Conservation (phyloP, 176 grass and related monocot species). For the Eragrostis curvula region DNA sequence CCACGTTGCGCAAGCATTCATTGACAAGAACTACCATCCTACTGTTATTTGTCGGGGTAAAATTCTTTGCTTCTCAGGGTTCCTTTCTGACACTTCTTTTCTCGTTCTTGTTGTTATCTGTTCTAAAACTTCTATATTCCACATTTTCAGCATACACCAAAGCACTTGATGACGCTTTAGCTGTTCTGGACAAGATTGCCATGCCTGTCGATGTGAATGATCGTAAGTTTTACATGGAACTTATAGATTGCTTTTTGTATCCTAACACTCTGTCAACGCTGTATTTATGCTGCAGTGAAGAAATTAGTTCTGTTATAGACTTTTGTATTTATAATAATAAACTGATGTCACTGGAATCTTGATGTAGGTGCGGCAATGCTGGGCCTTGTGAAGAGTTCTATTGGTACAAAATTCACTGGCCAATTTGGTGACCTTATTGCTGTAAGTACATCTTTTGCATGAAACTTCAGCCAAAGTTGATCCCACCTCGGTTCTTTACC, state of each 20-base stretch:
- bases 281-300: not conserved
- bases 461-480: not conserved
- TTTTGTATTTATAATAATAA: not conserved
- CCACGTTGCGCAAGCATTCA: slow-evolving; percentile 89
- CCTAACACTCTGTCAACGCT: not conserved
- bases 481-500: not conserved
- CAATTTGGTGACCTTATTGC: slow-evolving; percentile 98
- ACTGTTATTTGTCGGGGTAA: slow-evolving; percentile 96
- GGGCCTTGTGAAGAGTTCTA: slow-evolving; percentile 89
- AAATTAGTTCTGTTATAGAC: slow-evolving; percentile 15
- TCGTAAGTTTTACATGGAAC: slow-evolving; percentile 75
- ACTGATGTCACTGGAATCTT: slow-evolving; percentile 23
- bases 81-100: not conserved
- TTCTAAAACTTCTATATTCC: slow-evolving; percentile 36
- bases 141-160: slow-evolving; percentile 66
- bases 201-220: slow-evolving; percentile 87
- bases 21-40: slow-evolving; percentile 93
- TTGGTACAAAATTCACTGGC: slow-evolving; percentile 98
- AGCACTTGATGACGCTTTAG: slow-evolving; percentile 87
- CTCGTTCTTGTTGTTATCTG: not conserved
- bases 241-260: slow-evolving; percentile 8
- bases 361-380: slow-evolving; percentile 65
- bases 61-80: not conserved
- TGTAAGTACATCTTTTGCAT: slow-evolving; percentile 54
- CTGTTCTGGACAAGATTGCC: slow-evolving; percentile 93